phyloP scores from a whole-genome alignment of 306 rosid genomes.

The Vigna reflexopilosa region DNA sequence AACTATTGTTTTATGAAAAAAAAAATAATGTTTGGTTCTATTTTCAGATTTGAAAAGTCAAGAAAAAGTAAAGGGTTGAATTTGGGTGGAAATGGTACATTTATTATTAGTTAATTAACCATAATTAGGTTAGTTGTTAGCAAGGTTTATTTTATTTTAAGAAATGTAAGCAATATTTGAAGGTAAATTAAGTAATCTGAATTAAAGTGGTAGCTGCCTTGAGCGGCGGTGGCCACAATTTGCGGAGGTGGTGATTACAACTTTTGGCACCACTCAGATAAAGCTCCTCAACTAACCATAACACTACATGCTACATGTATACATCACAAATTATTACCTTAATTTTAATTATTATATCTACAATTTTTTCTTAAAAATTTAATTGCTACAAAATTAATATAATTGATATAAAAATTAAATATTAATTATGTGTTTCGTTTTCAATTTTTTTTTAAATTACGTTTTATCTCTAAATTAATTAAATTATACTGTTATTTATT shows the following conservation, averaged over 20 bases:
- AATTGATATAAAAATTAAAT: too few relatives aligned
- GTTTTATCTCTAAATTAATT: too few relatives aligned
- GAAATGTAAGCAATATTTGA: slow-evolving; percentile 10
- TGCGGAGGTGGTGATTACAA: slow-evolving; percentile 45
- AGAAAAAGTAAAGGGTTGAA: slow-evolving; percentile 24
- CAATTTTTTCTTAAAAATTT: too few relatives aligned
- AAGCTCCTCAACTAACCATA: slow-evolving; percentile 40
- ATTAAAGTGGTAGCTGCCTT: slow-evolving; percentile 45
- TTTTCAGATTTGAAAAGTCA: slow-evolving; percentile 12
- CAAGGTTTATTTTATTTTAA: not conserved
- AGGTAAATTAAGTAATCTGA: slow-evolving; percentile 32
- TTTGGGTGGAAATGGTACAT: not conserved
- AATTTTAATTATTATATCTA: too few relatives aligned
- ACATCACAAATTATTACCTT: too few relatives aligned
- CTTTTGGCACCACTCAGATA: slow-evolving; percentile 50
- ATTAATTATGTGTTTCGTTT: too few relatives aligned
- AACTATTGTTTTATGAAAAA: not conserved
- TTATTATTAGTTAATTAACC: slow-evolving; percentile 16
- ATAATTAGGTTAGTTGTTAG: slow-evolving; percentile 12
- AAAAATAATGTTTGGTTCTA: not conserved
- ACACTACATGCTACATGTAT: not conserved
- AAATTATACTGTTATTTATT: too few relatives aligned
- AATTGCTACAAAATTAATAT: too few relatives aligned
- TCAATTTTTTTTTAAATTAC: too few relatives aligned
- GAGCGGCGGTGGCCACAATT: slow-evolving; percentile 49